Conservation (phyloP, 805 yeast species). For the Ogataea saltuana region DNA sequence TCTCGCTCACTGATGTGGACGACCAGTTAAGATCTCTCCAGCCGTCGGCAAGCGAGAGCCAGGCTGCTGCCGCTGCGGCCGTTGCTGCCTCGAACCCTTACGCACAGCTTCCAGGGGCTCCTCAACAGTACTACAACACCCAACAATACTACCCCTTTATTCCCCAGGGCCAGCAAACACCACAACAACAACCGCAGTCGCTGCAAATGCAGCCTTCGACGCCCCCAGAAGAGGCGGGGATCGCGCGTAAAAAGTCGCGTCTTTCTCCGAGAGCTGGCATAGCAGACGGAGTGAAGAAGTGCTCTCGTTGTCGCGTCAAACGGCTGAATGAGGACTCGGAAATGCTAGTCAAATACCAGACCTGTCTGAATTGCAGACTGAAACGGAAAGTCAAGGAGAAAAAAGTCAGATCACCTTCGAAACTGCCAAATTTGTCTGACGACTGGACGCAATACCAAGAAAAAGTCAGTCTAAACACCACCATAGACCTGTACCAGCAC, state of each 20-base stretch:
- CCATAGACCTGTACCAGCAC: constrained; percentile 39
- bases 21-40: constrained; percentile 28
- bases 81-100: constrained; percentile 10
- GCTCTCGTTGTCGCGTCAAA: constrained; percentile 46
- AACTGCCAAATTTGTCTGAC: constrained; percentile 38
- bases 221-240: constrained; percentile 2
- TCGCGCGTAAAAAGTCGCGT: constrained; percentile 13
- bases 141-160: constrained; percentile 25
- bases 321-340: constrained; percentile 36
- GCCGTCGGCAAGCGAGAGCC: constrained; percentile 6
- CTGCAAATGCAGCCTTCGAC: constrained; percentile 8
- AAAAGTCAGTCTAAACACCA: constrained; percentile 37
- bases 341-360: constrained; percentile 41
- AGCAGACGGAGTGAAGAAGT: constrained; percentile 35
- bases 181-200: constrained; percentile 15
- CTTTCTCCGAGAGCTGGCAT: constrained; percentile 8
- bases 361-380: constrained; percentile 42
- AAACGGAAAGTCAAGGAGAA: constrained; percentile 40
- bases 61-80: constrained; percentile 11
- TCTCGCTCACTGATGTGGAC: constrained; percentile 28
- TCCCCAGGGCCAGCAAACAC: constrained; percentile 15
- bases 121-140: constrained; percentile 21
- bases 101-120: constrained; percentile 11
- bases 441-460: constrained; percentile 37
- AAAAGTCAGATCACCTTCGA: constrained; percentile 31